Percentiles rank a stretch among this genome's conserved stretches.
These are phyloP conservation scores for Haematococcus lacustris DNA, from an alignment of 139 green algal genomes.

Conservation along the genomic window DNA sequence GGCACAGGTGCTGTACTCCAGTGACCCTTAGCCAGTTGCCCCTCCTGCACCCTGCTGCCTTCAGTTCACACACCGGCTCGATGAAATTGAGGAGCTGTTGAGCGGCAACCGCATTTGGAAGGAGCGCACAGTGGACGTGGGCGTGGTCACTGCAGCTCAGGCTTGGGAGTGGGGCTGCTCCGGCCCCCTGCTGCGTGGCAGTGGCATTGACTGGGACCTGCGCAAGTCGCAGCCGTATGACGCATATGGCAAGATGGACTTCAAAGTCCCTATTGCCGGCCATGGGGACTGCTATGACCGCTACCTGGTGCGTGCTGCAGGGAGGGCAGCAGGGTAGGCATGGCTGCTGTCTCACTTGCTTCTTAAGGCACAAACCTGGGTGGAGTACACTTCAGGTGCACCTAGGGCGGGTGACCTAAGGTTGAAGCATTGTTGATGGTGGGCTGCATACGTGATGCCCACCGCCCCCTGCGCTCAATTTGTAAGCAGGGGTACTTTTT, in stretches of 20 bases:
- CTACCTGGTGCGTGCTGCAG: constrained; percentile 71
- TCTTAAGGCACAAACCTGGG: no score
- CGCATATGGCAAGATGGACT: constrained; percentile 72
- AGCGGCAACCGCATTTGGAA: constrained; percentile 84
- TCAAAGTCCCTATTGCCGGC: constrained; percentile 70
- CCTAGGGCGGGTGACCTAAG: no score
- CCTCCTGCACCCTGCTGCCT: no score
- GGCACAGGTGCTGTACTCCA: no score
- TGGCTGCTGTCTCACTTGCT: no score
- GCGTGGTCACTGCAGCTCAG: constrained; percentile 59
- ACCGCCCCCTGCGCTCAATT: no score
- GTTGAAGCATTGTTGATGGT: no score
- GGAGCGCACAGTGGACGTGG: constrained; percentile 78
- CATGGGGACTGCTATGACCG: constrained; percentile 80
- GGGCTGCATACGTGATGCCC: no score
- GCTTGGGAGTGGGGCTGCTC: constrained; percentile 61
- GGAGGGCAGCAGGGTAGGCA: no score
- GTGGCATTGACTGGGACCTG: constrained; percentile 78
- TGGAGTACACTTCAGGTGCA: no score
- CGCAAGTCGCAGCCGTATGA: constrained; percentile 80
- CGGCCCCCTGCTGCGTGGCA: constrained; percentile 67
- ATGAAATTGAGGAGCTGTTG: constrained; percentile 86
- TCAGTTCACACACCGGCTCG: constrained; percentile 73
- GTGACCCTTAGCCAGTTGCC: no score
- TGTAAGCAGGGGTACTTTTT: no score